A percentile compares a stretch with the other conserved stretches of the same genome.
Conservation (phyloP, 2,329 filamentous ascomycete genomes). For the Diaporthe velutina region DNA sequence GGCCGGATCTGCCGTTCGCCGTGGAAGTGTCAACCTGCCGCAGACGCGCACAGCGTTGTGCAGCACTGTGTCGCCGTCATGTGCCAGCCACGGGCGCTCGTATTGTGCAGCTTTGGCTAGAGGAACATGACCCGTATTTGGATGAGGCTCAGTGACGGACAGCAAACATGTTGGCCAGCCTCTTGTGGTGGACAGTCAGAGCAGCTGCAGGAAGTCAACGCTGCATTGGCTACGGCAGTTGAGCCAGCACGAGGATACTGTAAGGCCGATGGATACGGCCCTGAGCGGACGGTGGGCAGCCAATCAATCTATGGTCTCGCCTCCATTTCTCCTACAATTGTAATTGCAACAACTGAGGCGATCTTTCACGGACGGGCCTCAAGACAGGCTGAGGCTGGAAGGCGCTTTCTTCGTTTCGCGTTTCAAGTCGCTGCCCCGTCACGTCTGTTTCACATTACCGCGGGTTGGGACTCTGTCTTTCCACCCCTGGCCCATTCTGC, state of each 20-base stretch:
- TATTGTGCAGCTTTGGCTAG: neutral
- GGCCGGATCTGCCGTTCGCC: conserved; percentile 17
- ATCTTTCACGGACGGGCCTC: neutral
- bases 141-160: neutral
- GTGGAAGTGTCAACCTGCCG: neutral
- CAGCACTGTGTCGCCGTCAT: neutral
- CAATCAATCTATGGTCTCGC: neutral
- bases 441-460: conserved; percentile 29
- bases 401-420: conserved; percentile 2
- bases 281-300: neutral
- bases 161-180: neutral
- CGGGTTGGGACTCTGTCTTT: neutral
- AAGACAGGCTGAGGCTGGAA: neutral
- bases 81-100: conserved; percentile 8
- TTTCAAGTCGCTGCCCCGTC: conserved; percentile 14
- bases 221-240: neutral
- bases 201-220: neutral
- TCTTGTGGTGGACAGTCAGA: neutral
- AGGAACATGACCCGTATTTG: neutral
- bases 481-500: neutral
- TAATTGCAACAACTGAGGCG: neutral
- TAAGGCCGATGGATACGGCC: neutral
- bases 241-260: neutral
- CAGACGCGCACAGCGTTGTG: neutral
- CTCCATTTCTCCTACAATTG: neutral